Conservation (phyloP, 768 basidiomycete species). For the Panaeolus cyanescens region DNA sequence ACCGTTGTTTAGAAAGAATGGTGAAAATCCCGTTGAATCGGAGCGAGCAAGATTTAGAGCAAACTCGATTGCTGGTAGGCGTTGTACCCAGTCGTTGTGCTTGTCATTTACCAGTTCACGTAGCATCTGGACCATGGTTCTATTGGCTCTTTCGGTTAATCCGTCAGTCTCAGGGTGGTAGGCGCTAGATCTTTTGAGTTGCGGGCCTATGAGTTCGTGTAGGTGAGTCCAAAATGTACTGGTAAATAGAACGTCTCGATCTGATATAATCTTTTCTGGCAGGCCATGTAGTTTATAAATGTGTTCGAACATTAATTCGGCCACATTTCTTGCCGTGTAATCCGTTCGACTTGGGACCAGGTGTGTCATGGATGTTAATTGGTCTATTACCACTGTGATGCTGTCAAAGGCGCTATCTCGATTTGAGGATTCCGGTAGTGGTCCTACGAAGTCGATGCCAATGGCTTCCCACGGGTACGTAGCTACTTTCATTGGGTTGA, state of each 20-base stretch:
- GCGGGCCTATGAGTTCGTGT: conserved; percentile 17
- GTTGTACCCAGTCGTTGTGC: conserved; percentile 27
- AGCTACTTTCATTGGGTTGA: conserved; percentile 26
- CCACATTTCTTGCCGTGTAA: too few relatives aligned
- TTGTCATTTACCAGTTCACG: conserved; percentile 24
- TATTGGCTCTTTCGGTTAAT: conserved; percentile 34
- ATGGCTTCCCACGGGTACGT: conserved; percentile 26
- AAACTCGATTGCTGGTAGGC: not conserved
- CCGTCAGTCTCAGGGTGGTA: conserved; percentile 48
- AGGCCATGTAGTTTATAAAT: conserved; percentile 41
- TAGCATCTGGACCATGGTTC: conserved; percentile 32
- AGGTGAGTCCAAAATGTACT: conserved; percentile 43
- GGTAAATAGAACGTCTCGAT: conserved; percentile 43
- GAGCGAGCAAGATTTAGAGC: not conserved
- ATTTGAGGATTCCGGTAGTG: too few relatives aligned
- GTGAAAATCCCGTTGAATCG: conserved; percentile 17
- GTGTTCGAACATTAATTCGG: too few relatives aligned
- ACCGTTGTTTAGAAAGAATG: conserved; percentile 17
- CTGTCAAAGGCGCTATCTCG: conserved; percentile 23
- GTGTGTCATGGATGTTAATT: conserved; percentile 23
- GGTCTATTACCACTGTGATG: conserved; percentile 29
- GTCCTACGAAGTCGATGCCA: too few relatives aligned
- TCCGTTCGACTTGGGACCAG: conserved; percentile 27
- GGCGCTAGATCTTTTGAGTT: conserved; percentile 32
- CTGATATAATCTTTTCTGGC: conserved; percentile 38